These are phyloP conservation scores for Polychaeton citri DNA, from an alignment of 2,329 filamentous ascomycete species.

Conservation along the genomic window DNA sequence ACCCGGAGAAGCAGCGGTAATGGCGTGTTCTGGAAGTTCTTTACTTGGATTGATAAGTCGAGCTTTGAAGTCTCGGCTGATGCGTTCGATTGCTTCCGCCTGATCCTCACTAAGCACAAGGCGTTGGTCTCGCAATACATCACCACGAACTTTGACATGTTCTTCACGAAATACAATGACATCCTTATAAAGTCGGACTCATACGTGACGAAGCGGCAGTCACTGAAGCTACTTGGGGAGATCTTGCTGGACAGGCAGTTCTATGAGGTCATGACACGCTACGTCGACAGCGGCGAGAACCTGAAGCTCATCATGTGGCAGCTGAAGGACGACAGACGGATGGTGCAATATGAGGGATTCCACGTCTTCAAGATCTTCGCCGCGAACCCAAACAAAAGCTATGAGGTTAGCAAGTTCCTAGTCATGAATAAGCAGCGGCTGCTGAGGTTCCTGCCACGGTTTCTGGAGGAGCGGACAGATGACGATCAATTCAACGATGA, in stretches of 20 bases:
- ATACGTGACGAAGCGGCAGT: slow-evolving; percentile 96
- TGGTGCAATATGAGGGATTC: slow-evolving; percentile 99
- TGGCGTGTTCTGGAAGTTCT: slow-evolving; percentile 93
- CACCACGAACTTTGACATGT: slow-evolving; percentile 77
- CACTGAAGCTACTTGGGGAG: slow-evolving; percentile 92
- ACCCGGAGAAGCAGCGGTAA: slow-evolving; percentile 62
- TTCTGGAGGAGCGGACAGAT: slow-evolving; percentile 87
- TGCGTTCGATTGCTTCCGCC: slow-evolving; percentile 92
- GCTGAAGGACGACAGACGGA: slow-evolving; percentile 85
- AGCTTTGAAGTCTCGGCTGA: slow-evolving; percentile 95
- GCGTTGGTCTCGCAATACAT: slow-evolving; percentile 79
- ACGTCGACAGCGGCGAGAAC: slow-evolving; percentile 89
- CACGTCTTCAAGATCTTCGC: slow-evolving; percentile 99
- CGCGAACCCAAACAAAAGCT: slow-evolving; percentile 95
- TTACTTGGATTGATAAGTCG: slow-evolving; percentile 91
- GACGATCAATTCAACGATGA: slow-evolving; percentile 98
- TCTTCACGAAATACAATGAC: slow-evolving; percentile 84
- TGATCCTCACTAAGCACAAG: slow-evolving; percentile 91
- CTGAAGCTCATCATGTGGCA: slow-evolving; percentile 98
- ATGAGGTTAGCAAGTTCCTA: slow-evolving; percentile 86
- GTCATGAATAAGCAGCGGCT: slow-evolving; percentile 93
- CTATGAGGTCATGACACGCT: slow-evolving; percentile 95
- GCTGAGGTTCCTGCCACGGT: slow-evolving; percentile 75
- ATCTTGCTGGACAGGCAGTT: slow-evolving; percentile 89
- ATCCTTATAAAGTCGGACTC: slow-evolving; percentile 81